Base-by-base conservation (phyloP, 192 early-diverging fungal species). In the Mortierella antarctica region DNA sequence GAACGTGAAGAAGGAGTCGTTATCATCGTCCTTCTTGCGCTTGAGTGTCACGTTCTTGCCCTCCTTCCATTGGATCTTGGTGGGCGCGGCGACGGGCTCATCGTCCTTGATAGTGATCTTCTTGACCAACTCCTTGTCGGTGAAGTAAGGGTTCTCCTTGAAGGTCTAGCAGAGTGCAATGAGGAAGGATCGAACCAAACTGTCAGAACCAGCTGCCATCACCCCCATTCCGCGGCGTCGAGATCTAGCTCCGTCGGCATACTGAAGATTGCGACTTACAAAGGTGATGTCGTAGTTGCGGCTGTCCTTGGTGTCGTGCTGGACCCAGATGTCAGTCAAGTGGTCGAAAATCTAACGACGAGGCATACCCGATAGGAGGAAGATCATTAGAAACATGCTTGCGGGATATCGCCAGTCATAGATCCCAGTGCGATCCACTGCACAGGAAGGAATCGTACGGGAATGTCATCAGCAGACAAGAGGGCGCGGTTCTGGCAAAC, bases 201-300 rank as follows among this genome's bases (percentile, higher is more conserved):
- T 52, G 23, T 51, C 15, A 13, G 13, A 47, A 13, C 31, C 44
- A 57, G 5, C n/a, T 15, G 10, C 40, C 18, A 46, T 49, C 18
- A 20, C 23, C 20, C 7, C 14, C 15, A 42, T n/a, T n/a, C 1
- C 5, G 5, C 6, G 17, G 39, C 12, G 8, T 58, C 42, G 20
- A 39, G 5, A 23, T 54, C 52, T 20, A 4, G 5, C 12, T 39
- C 40, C 2, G 1, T 31, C 31, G 3, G 31, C 31, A 3, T 31
- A 31, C 15, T 21, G 17, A 11, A 55, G 10, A 42, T 48, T 14
- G 21, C 7, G 6, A 71, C 77, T 63, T 80, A 80, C 77, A 67
- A 90, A 88, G 62, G 85, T 50, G 17, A 90, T 80, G 50, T 87
- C 88, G 83, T 84, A 90, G 64, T 84, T 82, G 82, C 86, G 84